Base-by-base conservation (phyloP, 495 filamentous ascomycete species). In the Endocarpon pusillum region DNA sequence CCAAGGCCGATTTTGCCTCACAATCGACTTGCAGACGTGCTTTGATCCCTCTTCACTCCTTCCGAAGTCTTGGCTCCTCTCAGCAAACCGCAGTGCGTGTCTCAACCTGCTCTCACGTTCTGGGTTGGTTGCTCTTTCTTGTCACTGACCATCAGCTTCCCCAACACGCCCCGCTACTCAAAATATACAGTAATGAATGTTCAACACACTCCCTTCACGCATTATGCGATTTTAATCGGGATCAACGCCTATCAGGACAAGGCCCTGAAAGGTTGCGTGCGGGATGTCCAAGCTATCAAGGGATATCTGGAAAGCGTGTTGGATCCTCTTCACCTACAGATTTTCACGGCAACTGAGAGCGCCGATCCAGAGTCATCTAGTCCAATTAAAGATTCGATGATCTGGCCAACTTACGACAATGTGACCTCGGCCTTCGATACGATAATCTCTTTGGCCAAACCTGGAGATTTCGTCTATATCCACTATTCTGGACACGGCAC, bases 401-500 rank as follows among this genome's bases (percentile, higher is more conserved):
- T 17, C 11, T 40, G 38, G 33, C 47, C 42, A 12, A 48, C 39
- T 15, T 44, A 33, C 30, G n/a, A 31, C 3, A 48, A 51, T 38
- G 33, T 51, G 33, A 30, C 32, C 20, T 37, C 39, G 8, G 14
- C 6, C 20, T 32, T 51, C 11, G 17, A 33, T 6, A 22, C 23
- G 15, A 24, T 48, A 17, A 36, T 39, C 9, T 10, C 12, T 12
- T 8, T 24, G 29, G 47, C 47, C n/a, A 37, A 42, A 19, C 14
- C 29, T 20, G 48, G 50, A 26, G 45, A 54, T 33, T 45, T 36
- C 23, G 39, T 51, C 11, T 51, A 54, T 22, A 47, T 54, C 16
- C 50, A 54, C 32, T 54, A 41, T 33, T 54, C 50, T 15, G 50
- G 50, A 4, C 50, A 54, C 31, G 46, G 50, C 4, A 42, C 41